phyloP scores from a whole-genome alignment of 2,329 filamentous ascomycete genomes.

The Neofusicoccum cordaticola region DNA sequence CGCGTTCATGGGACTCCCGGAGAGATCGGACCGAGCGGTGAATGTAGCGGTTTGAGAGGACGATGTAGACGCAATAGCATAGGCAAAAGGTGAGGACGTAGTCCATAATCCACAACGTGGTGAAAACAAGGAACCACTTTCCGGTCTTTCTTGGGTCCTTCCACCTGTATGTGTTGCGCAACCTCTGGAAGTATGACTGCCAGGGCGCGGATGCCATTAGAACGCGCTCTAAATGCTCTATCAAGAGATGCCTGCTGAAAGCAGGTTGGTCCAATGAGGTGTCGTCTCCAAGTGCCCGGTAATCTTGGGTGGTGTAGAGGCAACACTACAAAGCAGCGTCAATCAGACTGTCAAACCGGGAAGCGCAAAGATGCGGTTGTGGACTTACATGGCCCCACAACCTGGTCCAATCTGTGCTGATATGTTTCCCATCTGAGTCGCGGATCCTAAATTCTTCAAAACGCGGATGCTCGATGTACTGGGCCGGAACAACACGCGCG shows the following conservation, averaged over 20 bases:
- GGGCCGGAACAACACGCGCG: conserved; percentile 35
- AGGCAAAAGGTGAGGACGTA: conserved; percentile 37
- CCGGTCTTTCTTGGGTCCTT: conserved; percentile 29
- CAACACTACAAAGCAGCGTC: conserved; percentile 23
- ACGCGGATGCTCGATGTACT: conserved; percentile 25
- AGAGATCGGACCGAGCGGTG: conserved; percentile 29
- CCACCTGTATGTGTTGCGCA: conserved; percentile 41
- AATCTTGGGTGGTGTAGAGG: conserved; percentile 35
- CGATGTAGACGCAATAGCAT: conserved; percentile 34
- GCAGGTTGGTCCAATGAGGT: conserved; percentile 29
- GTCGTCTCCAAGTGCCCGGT: conserved; percentile 21
- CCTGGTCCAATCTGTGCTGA: conserved; percentile 31
- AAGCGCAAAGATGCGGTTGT: not conserved
- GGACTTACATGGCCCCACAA: conserved; percentile 32
- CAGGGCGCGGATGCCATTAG: conserved; percentile 41
- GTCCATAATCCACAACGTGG: conserved; percentile 36
- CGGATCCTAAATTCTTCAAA: conserved; percentile 28
- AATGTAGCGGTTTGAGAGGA: conserved; percentile 30
- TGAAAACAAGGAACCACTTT: conserved; percentile 36
- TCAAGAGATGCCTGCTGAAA: conserved; percentile 36
- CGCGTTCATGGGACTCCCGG: conserved; percentile 33
- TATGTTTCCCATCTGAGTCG: conserved; percentile 22
- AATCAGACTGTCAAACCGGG: not conserved
- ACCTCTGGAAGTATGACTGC: conserved; percentile 38
- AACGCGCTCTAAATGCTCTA: conserved; percentile 37